Conservation (phyloP, 352 stramenopile species). For the Phytophthora europaea region DNA sequence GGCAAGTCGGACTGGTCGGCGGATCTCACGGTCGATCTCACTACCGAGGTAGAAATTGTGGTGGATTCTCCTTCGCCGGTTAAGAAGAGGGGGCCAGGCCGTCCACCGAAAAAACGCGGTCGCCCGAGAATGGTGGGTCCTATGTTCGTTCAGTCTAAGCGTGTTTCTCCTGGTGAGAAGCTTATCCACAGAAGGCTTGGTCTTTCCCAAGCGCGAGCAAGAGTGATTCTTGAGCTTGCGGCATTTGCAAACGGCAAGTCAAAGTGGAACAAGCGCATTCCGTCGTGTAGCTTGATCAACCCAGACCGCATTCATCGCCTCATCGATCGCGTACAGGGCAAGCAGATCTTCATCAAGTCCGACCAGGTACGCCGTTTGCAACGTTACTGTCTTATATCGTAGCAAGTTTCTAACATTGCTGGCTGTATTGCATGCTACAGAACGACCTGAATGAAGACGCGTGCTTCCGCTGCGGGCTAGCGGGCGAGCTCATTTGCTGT, state of each 20-base stretch:
- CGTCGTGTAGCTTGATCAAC: constrained; percentile 56
- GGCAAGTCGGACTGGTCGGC: constrained; percentile 68
- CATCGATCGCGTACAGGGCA: constrained; percentile 72
- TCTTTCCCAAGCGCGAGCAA: constrained; percentile 64
- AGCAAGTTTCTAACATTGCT: constrained; percentile 9
- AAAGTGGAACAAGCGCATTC: constrained; percentile 75
- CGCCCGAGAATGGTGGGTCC: constrained; percentile 26
- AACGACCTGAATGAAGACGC: constrained; percentile 87
- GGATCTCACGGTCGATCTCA: constrained; percentile 38
- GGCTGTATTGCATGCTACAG: constrained; percentile 33
- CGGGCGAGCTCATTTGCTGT: constrained; percentile 84
- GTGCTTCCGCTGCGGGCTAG: constrained; percentile 77
- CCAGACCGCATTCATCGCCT: constrained; percentile 75
- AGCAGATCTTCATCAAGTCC: constrained; percentile 66
- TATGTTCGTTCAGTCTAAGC: constrained; percentile 15
- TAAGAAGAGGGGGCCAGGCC: constrained; percentile 32
- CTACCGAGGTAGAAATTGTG: not conserved
- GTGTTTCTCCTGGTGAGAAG: constrained; percentile 21
- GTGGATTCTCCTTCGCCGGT: not conserved
- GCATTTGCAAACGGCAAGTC: constrained; percentile 75
- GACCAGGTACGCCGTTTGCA: constrained; percentile 55
- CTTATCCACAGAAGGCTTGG: constrained; percentile 56
- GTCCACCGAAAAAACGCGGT: constrained; percentile 32
- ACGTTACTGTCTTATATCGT: not conserved
- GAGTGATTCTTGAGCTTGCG: constrained; percentile 58